Percentiles rank a stretch among this genome's conserved stretches.
phyloP scores from a whole-genome alignment of 768 basidiomycete genomes.

The Lentinula sp. region DNA sequence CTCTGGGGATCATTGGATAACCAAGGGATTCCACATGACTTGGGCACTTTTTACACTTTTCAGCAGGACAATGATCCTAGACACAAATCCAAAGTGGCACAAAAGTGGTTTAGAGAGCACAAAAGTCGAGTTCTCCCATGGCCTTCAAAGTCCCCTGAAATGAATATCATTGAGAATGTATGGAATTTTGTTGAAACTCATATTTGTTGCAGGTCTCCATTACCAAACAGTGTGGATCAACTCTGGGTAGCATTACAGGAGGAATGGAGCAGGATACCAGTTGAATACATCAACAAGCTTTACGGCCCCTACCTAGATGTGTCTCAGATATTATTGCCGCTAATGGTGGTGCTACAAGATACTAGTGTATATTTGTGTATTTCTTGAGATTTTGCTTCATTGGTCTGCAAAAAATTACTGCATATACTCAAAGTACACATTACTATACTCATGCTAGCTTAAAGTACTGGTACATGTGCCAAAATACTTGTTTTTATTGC shows the following conservation, averaged over 20 bases:
- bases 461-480: too few relatives aligned
- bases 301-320: background rate
- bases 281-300: background rate
- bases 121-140: conserved; percentile 12
- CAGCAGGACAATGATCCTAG: conserved; percentile 20
- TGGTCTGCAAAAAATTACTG: too few relatives aligned
- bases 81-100: conserved; percentile 12
- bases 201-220: background rate
- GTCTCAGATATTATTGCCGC: too few relatives aligned
- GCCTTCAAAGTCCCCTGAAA: conserved; percentile 20
- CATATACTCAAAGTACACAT: too few relatives aligned
- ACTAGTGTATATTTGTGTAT: too few relatives aligned
- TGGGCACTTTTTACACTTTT: conserved; percentile 11
- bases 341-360: too few relatives aligned
- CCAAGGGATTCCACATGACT: background rate
- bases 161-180: conserved; percentile 23
- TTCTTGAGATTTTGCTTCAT: too few relatives aligned
- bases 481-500: too few relatives aligned
- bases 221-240: background rate
- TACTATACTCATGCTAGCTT: too few relatives aligned
- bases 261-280: background rate
- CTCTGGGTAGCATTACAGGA: background rate
- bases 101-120: conserved; percentile 13
- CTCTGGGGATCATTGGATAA: conserved; percentile 11
- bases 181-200: conserved; percentile 14